Conservation (phyloP, 805 yeast species). For the Candida pseudoglaebosa region DNA sequence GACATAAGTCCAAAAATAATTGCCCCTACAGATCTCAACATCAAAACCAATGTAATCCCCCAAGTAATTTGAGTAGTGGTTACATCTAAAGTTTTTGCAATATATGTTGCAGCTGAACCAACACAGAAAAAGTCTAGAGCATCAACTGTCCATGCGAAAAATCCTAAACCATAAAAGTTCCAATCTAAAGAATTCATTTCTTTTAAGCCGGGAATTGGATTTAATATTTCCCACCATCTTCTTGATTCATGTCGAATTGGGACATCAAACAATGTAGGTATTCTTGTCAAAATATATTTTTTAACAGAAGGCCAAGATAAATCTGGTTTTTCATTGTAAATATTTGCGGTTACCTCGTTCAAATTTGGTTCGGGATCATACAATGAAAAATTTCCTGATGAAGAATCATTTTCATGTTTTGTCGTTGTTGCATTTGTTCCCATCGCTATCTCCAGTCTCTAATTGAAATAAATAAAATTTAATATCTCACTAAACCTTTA, state of each 20-base stretch:
- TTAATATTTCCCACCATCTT: conserved; percentile 28
- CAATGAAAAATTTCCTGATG: no score
- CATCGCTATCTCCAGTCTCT: no score
- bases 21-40: conserved; percentile 67
- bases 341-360: no score
- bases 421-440: no score
- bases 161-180: conserved; percentile 52
- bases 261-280: conserved; percentile 17
- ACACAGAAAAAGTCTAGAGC: conserved; percentile 61
- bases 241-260: conserved; percentile 23
- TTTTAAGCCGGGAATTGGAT: conserved; percentile 40
- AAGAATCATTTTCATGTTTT: no score
- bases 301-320: conserved; percentile 9
- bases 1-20: conserved; percentile 55
- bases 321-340: conserved; percentile 14
- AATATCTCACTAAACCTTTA: no score
- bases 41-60: conserved; percentile 65
- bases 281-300: conserved; percentile 13
- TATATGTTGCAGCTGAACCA: conserved; percentile 44
- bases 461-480: no score
- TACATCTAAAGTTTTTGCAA: conserved; percentile 44
- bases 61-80: conserved; percentile 53
- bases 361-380: no score
- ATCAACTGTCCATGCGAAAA: conserved; percentile 62
- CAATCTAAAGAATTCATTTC: conserved; percentile 26